Conservation (phyloP, 805 yeast genomes). For the Spathaspora hagerdaliae region DNA sequence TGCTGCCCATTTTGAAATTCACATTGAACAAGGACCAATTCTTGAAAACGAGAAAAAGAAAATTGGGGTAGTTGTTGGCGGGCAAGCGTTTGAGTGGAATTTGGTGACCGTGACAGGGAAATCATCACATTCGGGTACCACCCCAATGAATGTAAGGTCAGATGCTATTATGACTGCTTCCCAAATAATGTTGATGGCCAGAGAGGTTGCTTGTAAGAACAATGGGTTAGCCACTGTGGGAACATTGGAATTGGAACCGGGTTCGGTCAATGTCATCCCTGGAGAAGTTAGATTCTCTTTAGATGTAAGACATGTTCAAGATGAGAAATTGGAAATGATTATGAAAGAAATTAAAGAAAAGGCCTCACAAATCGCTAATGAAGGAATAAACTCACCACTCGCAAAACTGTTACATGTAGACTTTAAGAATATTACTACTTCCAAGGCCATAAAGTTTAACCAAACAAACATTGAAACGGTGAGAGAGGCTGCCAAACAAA, state of each 20-base stretch:
- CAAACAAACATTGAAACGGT: slow-evolving; percentile 50
- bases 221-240: slow-evolving; percentile 60
- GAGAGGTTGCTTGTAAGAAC: slow-evolving; percentile 49
- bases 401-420: slow-evolving; percentile 33
- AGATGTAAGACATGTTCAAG: slow-evolving; percentile 57
- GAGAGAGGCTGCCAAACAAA: slow-evolving; percentile 45
- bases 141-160: slow-evolving; percentile 57
- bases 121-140: slow-evolving; percentile 73
- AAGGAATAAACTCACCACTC: slow-evolving; percentile 10
- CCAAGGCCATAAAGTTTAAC: slow-evolving; percentile 57
- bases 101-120: slow-evolving; percentile 54
- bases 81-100: slow-evolving; percentile 64
- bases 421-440: slow-evolving; percentile 43
- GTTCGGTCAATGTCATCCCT: slow-evolving; percentile 65
- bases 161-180: slow-evolving; percentile 62
- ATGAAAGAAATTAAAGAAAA: slow-evolving; percentile 34
- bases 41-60: slow-evolving; percentile 52
- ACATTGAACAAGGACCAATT: slow-evolving; percentile 75
- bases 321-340: slow-evolving; percentile 36
- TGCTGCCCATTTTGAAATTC: slow-evolving; percentile 69
- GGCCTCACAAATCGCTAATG: slow-evolving; percentile 31
- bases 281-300: slow-evolving; percentile 54
- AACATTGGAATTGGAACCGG: slow-evolving; percentile 52
- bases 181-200: slow-evolving; percentile 50
- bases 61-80: slow-evolving; percentile 65